phyloP scores from a whole-genome alignment of 78 protist species.

The slime mould (Dictyostelium discoideum) region DNA sequence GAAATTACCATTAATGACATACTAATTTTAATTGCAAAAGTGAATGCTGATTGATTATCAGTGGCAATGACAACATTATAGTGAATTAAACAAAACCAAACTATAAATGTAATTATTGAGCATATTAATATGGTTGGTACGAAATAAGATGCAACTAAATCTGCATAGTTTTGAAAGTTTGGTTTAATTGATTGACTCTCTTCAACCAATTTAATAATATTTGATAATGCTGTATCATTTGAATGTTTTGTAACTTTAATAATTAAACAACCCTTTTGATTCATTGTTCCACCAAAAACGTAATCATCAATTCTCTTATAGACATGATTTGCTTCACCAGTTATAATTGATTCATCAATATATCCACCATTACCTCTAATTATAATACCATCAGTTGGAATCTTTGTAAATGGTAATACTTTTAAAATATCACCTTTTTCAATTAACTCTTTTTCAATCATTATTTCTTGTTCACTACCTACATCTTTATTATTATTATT shows the following conservation, averaged over 20 bases:
- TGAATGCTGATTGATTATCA: neutral
- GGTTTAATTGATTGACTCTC: constrained; percentile 89
- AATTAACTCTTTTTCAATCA: constrained; percentile 20
- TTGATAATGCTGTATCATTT: constrained; percentile 75
- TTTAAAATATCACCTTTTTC: constrained; percentile 85
- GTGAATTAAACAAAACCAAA: constrained; percentile 84
- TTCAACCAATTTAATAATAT: constrained; percentile 88
- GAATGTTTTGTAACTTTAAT: constrained; percentile 80
- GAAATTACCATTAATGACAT: constrained; percentile 89
- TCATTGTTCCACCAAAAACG: constrained; percentile 94
- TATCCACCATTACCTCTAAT: neutral
- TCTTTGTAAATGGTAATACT: constrained; percentile 30
- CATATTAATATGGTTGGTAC: constrained; percentile 90
- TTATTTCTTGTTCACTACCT: neutral
- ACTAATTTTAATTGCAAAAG: constrained; percentile 76
- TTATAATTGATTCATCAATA: constrained; percentile 94
- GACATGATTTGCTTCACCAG: constrained; percentile 91
- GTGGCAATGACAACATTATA: neutral
- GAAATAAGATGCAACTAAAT: constrained; percentile 84
- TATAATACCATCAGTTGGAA: constrained; percentile 86
- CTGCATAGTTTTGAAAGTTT: constrained; percentile 85
- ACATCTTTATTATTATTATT: neutral
- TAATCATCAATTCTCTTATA: constrained; percentile 68
- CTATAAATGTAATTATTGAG: constrained; percentile 75
- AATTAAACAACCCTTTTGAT: constrained; percentile 17